Base-by-base conservation (phyloP, 768 basidiomycete genomes). In the Boletus bicolor region DNA sequence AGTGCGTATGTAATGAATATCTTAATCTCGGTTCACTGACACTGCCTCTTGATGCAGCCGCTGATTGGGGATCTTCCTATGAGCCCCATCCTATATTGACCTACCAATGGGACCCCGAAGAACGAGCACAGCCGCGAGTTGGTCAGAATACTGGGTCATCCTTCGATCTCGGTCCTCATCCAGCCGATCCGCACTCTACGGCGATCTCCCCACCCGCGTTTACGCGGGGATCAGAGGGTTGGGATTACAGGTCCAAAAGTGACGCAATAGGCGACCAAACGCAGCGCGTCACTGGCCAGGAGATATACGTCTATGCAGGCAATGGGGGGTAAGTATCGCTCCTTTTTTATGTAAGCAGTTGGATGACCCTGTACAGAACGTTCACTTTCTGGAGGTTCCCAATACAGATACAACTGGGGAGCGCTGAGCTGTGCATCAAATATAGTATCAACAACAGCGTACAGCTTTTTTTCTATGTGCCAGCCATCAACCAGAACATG, bases 371-470 rank as follows among this genome's bases (percentile, higher is more conserved):
- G 26, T 46, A 32, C 56, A 95, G 93, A 5, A 87, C 88, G 0
- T 93, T 83, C 67, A 92, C 92, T 1, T 99, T 99, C 76, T 98
- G 93, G 90, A 81, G 96, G 51, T 98, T 98, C 75, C 77, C 86
- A 65, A 83, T 98, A 46, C 83, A 86, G 59, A 79, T 99, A 52
- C 93, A 92, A 0, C 71, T 98, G 2, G 77, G 79, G 2, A 72
- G 76, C 9, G 74, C 76, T 37, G 91, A 96, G 74, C 89, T 93
- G 80, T 74, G 77, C 47, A 79, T 98, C 49, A 77, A 73, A 53
- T 99, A 99, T 71, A 80, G 80, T 51, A 77, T 99, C 64, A 98
- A 98, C 68, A 75, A 81, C 10, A 89, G 94, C 3, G 83, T 87
- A 48, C 78, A 81, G 56, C 75, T 92, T 47, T 79, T 82, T 36